Evolutionary conservation across 2,329 filamentous ascomycete genomes (phyloP).

Genomic region (Purpureocillium lavendulum): DNA sequence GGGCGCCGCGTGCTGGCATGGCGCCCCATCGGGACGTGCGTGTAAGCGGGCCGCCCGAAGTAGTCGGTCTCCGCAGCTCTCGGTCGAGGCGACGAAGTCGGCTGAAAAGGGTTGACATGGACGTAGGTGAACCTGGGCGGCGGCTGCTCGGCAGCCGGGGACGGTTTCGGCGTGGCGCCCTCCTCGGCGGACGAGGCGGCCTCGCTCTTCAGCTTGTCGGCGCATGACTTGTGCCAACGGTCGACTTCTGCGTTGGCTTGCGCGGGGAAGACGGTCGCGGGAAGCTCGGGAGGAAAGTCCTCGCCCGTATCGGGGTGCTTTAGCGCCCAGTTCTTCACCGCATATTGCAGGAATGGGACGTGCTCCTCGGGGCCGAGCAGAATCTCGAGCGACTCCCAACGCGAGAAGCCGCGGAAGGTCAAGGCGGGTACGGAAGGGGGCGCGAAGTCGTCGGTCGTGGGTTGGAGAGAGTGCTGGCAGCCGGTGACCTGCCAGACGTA

Average conservation of each 20-base stretch:
- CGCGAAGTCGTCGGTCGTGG: slow-evolving; percentile 62
- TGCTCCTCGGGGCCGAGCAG: slow-evolving; percentile 83
- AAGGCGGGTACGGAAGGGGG: slow-evolving; percentile 75
- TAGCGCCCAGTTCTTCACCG: slow-evolving; percentile 69
- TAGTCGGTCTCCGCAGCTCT: slow-evolving; percentile 22
- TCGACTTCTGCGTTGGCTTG: slow-evolving; percentile 73
- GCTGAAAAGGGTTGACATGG: slow-evolving; percentile 21
- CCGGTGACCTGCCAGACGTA: slow-evolving; percentile 90
- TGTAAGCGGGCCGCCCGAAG: slow-evolving; percentile 27
- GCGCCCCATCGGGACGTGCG: slow-evolving; percentile 29
- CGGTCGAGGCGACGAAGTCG: slow-evolving; percentile 13
- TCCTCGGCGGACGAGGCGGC: slow-evolving; percentile 21
- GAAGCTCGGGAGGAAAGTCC: slow-evolving; percentile 53
- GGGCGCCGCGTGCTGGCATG: slow-evolving; percentile 20
- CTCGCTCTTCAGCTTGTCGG: slow-evolving; percentile 59
- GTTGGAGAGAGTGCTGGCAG: slow-evolving; percentile 81
- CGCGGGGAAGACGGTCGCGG: slow-evolving; percentile 57
- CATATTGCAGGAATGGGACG: slow-evolving; percentile 72
- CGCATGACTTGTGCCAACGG: slow-evolving; percentile 76
- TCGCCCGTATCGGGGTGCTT: slow-evolving; percentile 66
- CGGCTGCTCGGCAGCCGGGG: slow-evolving; percentile 18
- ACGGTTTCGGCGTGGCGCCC: slow-evolving; percentile 8
- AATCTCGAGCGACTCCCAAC: slow-evolving; percentile 90
- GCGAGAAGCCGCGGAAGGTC: slow-evolving; percentile 75
- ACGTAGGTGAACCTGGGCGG: slow-evolving; percentile 27